Conservation (phyloP, 257 asterid genomes). For the Linderniella brevidens region DNA sequence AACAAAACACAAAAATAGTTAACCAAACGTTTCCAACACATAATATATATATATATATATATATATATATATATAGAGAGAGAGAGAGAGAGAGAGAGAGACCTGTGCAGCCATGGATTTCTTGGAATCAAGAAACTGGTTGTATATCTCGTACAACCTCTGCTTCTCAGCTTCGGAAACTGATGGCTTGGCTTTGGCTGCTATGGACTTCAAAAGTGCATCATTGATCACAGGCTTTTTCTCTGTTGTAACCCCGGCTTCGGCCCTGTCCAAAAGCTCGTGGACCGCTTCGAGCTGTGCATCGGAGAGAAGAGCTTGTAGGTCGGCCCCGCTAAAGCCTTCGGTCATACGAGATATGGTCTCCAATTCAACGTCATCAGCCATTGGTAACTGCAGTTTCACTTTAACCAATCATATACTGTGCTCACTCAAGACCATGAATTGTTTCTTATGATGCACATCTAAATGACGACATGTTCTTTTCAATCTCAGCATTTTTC, state of each 20-base stretch:
- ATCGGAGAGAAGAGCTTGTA: constrained; percentile 87
- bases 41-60: not conserved
- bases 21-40: not conserved
- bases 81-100: constrained; percentile 12
- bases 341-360: constrained; percentile 46
- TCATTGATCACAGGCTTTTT: constrained; percentile 51
- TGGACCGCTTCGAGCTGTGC: constrained; percentile 94
- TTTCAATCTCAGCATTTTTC: too few species aligned
- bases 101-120: constrained; percentile 63
- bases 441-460: too few species aligned
- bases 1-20: constrained; percentile 10
- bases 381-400: constrained; percentile 56
- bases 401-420: not conserved
- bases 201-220: constrained; percentile 44
- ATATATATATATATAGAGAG: constrained; percentile 3
- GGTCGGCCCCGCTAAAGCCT: constrained; percentile 98
- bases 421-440: too few species aligned
- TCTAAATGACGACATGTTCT: too few species aligned
- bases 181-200: constrained; percentile 67
- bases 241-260: constrained; percentile 19
- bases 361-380: constrained; percentile 53
- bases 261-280: constrained; percentile 30
- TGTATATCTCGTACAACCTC: constrained; percentile 54
- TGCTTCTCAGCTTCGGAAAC: constrained; percentile 76
- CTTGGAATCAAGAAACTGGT: constrained; percentile 80